These are phyloP conservation scores for Avena sativa DNA, from an alignment of 176 grass and related monocot species.

Conservation along the genomic window DNA sequence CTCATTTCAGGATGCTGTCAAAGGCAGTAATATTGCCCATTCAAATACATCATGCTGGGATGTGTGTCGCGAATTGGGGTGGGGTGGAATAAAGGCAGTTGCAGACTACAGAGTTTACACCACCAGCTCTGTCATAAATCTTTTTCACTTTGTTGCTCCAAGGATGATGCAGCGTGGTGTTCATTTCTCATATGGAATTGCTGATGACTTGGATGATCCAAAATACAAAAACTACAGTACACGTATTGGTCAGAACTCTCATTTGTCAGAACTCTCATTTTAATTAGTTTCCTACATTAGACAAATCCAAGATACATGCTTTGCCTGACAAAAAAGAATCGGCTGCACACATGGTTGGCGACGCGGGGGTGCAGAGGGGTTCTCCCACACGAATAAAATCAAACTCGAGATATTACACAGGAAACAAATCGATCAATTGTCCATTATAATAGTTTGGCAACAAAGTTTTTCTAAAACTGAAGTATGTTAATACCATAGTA, in stretches of 20 bases:
- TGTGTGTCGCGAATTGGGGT: too few species aligned
- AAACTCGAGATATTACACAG: background rate
- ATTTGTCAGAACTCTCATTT: background rate
- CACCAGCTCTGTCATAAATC: conserved; percentile 64
- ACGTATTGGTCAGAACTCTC: conserved; percentile 50
- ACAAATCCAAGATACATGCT: background rate
- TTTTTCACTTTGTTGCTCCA: conserved; percentile 66
- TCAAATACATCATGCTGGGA: conserved; percentile 72
- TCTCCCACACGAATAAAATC: too few species aligned
- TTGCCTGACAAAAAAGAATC: background rate
- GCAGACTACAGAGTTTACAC: conserved; percentile 82
- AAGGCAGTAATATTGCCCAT: conserved; percentile 68
- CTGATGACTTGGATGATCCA: conserved; percentile 83
- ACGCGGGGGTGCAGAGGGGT: too few species aligned
- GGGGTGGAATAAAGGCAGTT: conserved; percentile 73
- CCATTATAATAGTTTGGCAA: background rate
- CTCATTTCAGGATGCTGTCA: conserved; percentile 75
- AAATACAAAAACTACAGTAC: conserved; percentile 73
- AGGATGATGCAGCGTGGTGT: conserved; percentile 95
- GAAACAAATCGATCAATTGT: background rate
- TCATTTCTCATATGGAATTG: conserved; percentile 90
- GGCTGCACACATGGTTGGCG: background rate
- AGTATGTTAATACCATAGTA: too few species aligned
- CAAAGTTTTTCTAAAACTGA: too few species aligned
- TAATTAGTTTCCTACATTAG: background rate